These are phyloP conservation scores for Rosa chinensis DNA, from an alignment of 306 rosid species.

Conservation along the genomic window DNA sequence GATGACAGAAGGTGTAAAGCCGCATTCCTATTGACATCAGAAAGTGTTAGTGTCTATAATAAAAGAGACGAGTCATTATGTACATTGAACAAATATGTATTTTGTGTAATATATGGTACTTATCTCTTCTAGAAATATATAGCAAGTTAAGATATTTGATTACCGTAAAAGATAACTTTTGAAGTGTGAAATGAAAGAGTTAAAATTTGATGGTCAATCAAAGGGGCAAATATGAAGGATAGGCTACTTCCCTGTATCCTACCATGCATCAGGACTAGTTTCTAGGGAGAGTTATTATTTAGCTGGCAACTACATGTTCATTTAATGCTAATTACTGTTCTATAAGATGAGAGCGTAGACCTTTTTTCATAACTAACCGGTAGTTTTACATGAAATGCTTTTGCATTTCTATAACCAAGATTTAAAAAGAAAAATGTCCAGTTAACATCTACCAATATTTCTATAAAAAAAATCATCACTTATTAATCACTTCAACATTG, in stretches of 20 bases:
- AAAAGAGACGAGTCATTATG: slow-evolving; percentile 5
- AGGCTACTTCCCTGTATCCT: neutral
- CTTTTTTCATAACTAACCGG: neutral
- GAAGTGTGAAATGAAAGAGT: neutral
- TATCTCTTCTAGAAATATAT: neutral
- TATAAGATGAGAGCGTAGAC: neutral
- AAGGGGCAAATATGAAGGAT: slow-evolving; percentile 3
- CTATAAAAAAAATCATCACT: neutral
- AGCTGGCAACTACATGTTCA: neutral
- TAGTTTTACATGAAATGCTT: neutral
- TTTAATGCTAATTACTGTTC: neutral
- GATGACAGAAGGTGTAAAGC: slow-evolving; percentile 85
- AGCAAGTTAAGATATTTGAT: neutral
- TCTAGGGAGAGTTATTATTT: neutral
- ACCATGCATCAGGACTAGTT: neutral
- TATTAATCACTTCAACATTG: neutral
- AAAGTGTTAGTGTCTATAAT: slow-evolving; percentile 20
- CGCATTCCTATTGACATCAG: slow-evolving; percentile 70
- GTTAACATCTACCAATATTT: neutral
- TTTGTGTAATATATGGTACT: neutral
- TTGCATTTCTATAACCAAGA: neutral
- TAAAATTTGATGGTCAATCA: neutral
- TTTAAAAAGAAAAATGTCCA: neutral
- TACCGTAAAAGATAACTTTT: neutral
- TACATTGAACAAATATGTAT: neutral